Conservation (phyloP, 176 grass and related monocot genomes). For the sorghum (Sorghum bicolor) region DNA sequence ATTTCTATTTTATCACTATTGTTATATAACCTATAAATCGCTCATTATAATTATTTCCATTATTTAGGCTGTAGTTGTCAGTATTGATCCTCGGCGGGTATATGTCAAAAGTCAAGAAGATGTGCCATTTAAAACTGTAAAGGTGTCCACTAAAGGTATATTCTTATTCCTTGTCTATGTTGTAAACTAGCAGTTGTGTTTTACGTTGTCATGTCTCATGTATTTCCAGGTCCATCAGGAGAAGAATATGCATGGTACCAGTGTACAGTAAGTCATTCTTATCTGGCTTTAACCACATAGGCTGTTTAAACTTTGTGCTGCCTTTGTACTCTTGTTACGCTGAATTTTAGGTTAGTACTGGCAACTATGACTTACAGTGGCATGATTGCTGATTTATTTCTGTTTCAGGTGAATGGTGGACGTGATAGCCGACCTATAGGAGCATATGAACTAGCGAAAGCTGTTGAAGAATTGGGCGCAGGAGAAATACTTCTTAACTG, state of each 20-base stretch:
- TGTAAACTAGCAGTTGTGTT: conserved; percentile 14
- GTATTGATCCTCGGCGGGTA: conserved; percentile 88
- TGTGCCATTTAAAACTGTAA: conserved; percentile 77
- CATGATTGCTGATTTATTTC: conserved; percentile 14
- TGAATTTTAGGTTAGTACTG: not conserved
- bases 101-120: conserved; percentile 82
- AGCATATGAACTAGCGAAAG: conserved; percentile 96
- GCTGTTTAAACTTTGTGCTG: not conserved
- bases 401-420: conserved; percentile 73
- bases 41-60: conserved; percentile 24
- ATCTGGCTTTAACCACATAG: conserved; percentile 20
- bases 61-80: conserved; percentile 92
- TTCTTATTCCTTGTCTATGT: conserved; percentile 9
- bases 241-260: conserved; percentile 99
- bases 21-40: not conserved
- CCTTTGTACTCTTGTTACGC: not conserved
- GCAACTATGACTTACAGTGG: not conserved
- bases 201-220: conserved; percentile 19
- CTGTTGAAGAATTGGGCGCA: conserved; percentile 87
- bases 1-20: not conserved
- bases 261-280: conserved; percentile 66
- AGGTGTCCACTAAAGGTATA: conserved; percentile 71
- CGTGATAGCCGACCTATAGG: conserved; percentile 79
- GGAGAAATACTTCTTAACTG: conserved; percentile 97
- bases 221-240: conserved; percentile 68